phyloP scores from a whole-genome alignment of 345 rosid genomes.

The Acer yangbiense region DNA sequence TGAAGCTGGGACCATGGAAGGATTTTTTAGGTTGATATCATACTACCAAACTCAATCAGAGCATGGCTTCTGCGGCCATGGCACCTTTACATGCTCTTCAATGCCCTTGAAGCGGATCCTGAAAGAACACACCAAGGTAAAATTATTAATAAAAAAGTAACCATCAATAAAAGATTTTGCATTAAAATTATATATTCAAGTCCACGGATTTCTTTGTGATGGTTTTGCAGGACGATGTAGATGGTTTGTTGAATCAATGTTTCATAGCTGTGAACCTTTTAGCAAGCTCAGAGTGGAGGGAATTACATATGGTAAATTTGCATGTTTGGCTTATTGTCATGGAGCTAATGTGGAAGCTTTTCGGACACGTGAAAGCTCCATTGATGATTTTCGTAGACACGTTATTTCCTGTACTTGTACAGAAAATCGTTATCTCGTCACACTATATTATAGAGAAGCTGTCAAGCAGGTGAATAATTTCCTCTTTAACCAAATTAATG shows the following conservation, averaged over 20 bases:
- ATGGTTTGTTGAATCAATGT: slow-evolving; percentile 47
- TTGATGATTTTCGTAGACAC: slow-evolving; percentile 31
- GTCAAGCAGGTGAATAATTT: slow-evolving; percentile 33
- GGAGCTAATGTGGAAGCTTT: slow-evolving; percentile 41
- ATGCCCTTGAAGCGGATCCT: slow-evolving; percentile 89
- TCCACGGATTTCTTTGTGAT: too few species aligned
- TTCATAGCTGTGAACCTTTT: slow-evolving; percentile 45
- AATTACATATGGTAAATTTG: slow-evolving; percentile 37
- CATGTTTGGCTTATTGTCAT: slow-evolving; percentile 37
- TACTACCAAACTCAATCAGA: slow-evolving; percentile 92
- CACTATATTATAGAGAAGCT: slow-evolving; percentile 31
- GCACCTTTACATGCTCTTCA: slow-evolving; percentile 87
- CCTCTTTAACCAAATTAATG: too few species aligned
- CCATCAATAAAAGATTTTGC: too few species aligned
- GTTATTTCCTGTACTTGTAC: slow-evolving; percentile 29
- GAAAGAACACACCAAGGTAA: slow-evolving; percentile 86
- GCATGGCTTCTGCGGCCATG: slow-evolving; percentile 88
- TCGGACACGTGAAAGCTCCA: slow-evolving; percentile 18
- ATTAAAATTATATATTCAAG: too few species aligned
- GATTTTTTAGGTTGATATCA: slow-evolving; percentile 78
- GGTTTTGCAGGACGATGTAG: slow-evolving; percentile 38
- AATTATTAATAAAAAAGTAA: not conserved
- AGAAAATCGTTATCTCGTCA: slow-evolving; percentile 31
- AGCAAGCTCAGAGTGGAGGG: slow-evolving; percentile 33
- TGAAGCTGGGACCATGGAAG: slow-evolving; percentile 91